Evolutionary conservation across 1,139 yeast genomes (phyloP), one percentile per base, ranked within the genome.

Genomic region (Debaryomyces psychrophilus): DNA sequence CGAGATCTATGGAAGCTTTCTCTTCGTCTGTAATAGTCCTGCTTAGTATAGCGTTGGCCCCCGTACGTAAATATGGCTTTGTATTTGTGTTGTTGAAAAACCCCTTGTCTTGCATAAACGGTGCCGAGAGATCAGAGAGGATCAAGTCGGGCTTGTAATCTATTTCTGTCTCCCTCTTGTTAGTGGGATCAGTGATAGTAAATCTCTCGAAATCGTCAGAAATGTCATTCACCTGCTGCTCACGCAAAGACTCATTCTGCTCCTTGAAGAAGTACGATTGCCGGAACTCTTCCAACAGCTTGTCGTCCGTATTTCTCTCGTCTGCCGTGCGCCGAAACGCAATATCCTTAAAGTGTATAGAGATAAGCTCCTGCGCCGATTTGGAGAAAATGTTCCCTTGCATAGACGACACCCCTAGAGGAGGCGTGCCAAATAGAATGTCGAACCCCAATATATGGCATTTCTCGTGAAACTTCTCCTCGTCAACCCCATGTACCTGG

Each of bases 381-480:
- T 79, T 78, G 39, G 90, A 83, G 43, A 86, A 72, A 14, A 93
- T 86, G 58, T 92, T 90, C 0, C 97, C 99, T 60, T 93, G 99
- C 43, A 92, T 76, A 0, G 90, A 71, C 1, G 87, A 80, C 0
- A 85, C 88, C 0, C 98, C 97, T 3, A 62, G 58, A 0, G 97
- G 96, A 0, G 98, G 96, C 15, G 77, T 72, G 38, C 85, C 81
- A 7, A 90, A 87, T 20, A 93, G 70, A 25, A 93, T 72, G 65
- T 93, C 99, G 37, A 92, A 85, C 20, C 99, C 99, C 35, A 93
- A 65, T 2, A 93, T 80, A 40, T 79, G 76, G 12, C 97, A 92
- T 18, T 71, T 69, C 3, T 79, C 73, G 12, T 72, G 63, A 9
- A 88, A 78, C 36, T 79, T 67, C 38, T 80, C 82, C 5, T 80